These are phyloP conservation scores for Endoconidiophora polonica DNA, from an alignment of 2,329 filamentous ascomycete genomes.

Conservation along the genomic window DNA sequence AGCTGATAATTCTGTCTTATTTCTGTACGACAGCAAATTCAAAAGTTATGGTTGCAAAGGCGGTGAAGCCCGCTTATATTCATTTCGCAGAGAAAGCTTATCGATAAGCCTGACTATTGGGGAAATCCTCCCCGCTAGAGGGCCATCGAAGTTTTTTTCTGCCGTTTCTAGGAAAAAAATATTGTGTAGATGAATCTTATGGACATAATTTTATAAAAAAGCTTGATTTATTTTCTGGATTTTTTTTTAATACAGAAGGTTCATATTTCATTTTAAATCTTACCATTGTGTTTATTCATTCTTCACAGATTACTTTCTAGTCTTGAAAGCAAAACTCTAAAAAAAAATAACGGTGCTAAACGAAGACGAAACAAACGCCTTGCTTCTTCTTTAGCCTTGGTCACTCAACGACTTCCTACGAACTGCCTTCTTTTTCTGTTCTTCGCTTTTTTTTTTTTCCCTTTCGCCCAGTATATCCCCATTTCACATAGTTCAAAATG, in stretches of 20 bases:
- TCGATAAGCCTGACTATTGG: conserved; percentile 6
- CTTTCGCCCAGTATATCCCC: neutral
- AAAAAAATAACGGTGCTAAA: too few species aligned
- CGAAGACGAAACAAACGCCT: neutral
- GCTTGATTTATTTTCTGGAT: neutral
- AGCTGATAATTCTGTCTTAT: too few species aligned
- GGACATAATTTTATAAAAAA: too few species aligned
- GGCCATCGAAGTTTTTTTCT: neutral
- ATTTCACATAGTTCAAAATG: conserved; percentile 39
- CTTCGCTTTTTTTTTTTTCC: neutral
- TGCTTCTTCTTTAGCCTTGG: conserved; percentile 3
- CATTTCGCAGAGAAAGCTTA: conserved; percentile 1
- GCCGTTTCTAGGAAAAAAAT: neutral
- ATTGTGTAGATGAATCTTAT: neutral
- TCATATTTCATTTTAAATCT: too few species aligned
- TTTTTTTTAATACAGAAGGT: too few species aligned
- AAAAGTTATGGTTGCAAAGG: neutral
- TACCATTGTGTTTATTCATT: too few species aligned
- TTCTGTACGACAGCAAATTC: too few species aligned
- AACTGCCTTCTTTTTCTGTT: neutral
- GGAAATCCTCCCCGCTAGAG: conserved; percentile 11
- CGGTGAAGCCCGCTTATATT: conserved; percentile 3
- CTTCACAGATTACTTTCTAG: too few species aligned
- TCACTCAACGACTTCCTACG: neutral
- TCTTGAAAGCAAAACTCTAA: too few species aligned